A percentile compares a stretch with the other conserved stretches of the same genome.
phyloP scores from a whole-genome alignment of 768 basidiomycete genomes.

The Russula earlei region DNA sequence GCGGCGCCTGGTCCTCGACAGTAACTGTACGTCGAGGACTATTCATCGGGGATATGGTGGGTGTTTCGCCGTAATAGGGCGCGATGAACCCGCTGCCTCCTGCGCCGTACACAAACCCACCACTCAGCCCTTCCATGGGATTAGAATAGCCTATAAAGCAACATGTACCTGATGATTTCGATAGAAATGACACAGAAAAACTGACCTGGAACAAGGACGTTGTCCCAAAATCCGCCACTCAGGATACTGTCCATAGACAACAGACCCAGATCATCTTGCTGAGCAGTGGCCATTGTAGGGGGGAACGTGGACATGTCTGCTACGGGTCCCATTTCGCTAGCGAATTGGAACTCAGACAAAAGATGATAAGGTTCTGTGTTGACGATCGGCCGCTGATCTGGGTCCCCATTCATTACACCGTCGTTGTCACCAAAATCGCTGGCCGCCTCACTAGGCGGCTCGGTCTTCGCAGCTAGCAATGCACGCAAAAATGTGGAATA shows the following conservation, averaged over 20 bases:
- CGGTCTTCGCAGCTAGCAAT: constrained; percentile 49
- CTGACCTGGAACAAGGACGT: constrained; percentile 75
- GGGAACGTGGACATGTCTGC: constrained; percentile 79
- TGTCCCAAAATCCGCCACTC: constrained; percentile 79
- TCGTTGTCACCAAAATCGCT: constrained; percentile 10
- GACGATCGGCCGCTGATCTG: constrained; percentile 3
- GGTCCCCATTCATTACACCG: constrained; percentile 9
- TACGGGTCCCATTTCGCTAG: constrained; percentile 78
- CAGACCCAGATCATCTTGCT: constrained; percentile 35
- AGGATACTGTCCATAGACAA: constrained; percentile 80
- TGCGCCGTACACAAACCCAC: constrained; percentile 78
- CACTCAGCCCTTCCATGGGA: constrained; percentile 71
- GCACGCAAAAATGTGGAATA: constrained; percentile 80
- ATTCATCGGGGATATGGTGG: constrained; percentile 46
- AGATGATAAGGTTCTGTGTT: constrained; percentile 10
- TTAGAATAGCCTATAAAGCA: constrained; percentile 56
- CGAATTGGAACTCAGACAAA: constrained; percentile 57
- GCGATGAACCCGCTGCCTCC: constrained; percentile 81
- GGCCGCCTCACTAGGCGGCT: constrained; percentile 18
- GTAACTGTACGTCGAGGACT: constrained; percentile 28
- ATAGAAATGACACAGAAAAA: constrained; percentile 16
- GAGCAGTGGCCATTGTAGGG: constrained; percentile 66
- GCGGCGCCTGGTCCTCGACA: constrained; percentile 19
- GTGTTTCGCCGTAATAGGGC: constrained; percentile 53
- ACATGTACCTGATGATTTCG: constrained; percentile 8